Base-by-base conservation (phyloP, 306 rosid genomes). In the Malus fusca region DNA sequence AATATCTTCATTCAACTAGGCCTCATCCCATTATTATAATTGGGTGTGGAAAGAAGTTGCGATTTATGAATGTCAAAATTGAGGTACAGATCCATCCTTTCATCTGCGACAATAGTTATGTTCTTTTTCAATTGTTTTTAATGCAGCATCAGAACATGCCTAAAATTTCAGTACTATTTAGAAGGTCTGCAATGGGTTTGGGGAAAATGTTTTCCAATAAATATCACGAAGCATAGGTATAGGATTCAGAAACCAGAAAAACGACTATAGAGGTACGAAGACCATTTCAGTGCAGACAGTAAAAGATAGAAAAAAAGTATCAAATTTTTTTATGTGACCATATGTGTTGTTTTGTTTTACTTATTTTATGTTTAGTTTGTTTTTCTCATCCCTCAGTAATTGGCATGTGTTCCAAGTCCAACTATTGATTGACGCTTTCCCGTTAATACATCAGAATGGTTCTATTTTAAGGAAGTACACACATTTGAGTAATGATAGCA, bases 41-140 rank as follows among this genome's bases (percentile, higher is more conserved):
- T 84, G 99, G 99, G 51, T 79, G 81, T 78, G 93, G 97, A 69
- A 95, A 90, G 86, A 89, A 85, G 82, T 82, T 95, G 85, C 96
- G 96, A 77, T 95, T 95, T 82, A 77, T 88, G 71, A 95, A 95
- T 79, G 96, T 95, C 21, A 95, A 88, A 83, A 88, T 95, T 73
- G 96, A 95, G 99, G 99, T 95, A 92, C 82, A 53, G 43, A 72
- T 51, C 66, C 72, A 67, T 31, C 66, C 72, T 26, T 80, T 58
- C 56, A 73, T 52, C 33, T 71, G 28, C 25, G 19, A 55, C 23
- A 71, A 35, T 33, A 22, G 65, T 51, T 28, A 55, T 42, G 62
- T 12, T 69, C 35, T 53, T 61, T 23, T 63, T 12, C 8, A 18
- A 19, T 68, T 74, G 33, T 70, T 53, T 48, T 55, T 53, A 30